Base-by-base conservation (phyloP, 352 stramenopile species). In the Pythium pectinolyticum region DNA sequence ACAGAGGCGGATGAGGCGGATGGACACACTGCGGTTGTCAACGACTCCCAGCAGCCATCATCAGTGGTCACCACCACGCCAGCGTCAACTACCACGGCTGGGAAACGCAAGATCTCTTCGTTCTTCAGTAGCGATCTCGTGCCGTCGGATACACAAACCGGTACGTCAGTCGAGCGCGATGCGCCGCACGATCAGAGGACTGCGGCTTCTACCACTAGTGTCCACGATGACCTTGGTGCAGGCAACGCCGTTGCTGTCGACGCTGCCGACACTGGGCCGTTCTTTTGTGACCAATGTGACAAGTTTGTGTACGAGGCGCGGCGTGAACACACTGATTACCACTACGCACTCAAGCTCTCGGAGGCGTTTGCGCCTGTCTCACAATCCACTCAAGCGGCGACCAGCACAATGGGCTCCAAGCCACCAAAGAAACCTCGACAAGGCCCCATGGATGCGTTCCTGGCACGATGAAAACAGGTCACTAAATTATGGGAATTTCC, bases 31-130 rank as follows among this genome's bases (percentile, higher is more conserved):
- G 43, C 34, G 11, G 61, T 51, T 28, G 53, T 15, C 3, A 57
- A 58, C 15, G 54, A 52, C 2, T 47, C 70, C 35, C 39, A 49
- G n/a, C n/a, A 45, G 2, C 19, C 37, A 7, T 48, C 40, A 15
- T n/a, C 25, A 32, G 30, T 27, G 24, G n/a, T n/a, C n/a, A n/a
- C n/a, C n/a, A n/a, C n/a, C n/a, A n/a, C n/a, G n/a, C n/a, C n/a
- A n/a, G n/a, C 25, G 27, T n/a, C 37, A 8, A 61, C 24, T 30
- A 35, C 54, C 24, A 25, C 35, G 15, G 17, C 31, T 31, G 69
- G 73, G 41, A 85, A 66, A 32, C 71, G 72, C 28, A 87, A 87
- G 55, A 88, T 91, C 55, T 87, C 76, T 15, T 61, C 69, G 28
- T 88, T 89, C 64, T 89, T 89, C 61, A 57, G 20, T 24, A 35